phyloP scores from a whole-genome alignment of 2,329 filamentous ascomycete species.

The Ascochyta rabiei region DNA sequence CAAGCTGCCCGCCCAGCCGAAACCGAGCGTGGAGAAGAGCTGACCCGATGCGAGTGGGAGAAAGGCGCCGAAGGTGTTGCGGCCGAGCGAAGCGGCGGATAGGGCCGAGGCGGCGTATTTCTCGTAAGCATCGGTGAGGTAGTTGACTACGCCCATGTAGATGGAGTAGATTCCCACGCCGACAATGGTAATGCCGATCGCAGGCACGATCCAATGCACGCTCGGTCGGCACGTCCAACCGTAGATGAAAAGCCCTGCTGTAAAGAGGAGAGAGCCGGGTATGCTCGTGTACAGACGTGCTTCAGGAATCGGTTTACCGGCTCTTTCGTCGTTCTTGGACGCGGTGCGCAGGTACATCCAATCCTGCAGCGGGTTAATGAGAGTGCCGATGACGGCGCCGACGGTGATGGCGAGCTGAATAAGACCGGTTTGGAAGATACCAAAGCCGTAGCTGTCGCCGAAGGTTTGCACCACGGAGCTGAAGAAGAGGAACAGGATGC shows the following conservation, averaged over 20 bases:
- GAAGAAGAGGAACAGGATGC: conserved; percentile 53
- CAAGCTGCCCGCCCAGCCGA: conserved; percentile 52
- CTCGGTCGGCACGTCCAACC: conserved; percentile 40
- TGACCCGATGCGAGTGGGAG: conserved; percentile 52
- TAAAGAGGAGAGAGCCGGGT: conserved; percentile 49
- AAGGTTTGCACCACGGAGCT: conserved; percentile 51
- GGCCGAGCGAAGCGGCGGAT: conserved; percentile 53
- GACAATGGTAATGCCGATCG: conserved; percentile 32
- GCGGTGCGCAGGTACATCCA: conserved; percentile 39
- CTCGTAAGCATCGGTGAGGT: conserved; percentile 56
- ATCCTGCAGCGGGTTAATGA: conserved; percentile 49
- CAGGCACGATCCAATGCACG: conserved; percentile 42
- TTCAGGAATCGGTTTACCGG: conserved; percentile 52
- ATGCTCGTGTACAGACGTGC: conserved; percentile 52
- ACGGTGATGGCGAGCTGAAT: conserved; percentile 52
- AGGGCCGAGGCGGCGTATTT: conserved; percentile 56
- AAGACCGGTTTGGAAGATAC: conserved; percentile 42
- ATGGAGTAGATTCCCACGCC: conserved; percentile 45
- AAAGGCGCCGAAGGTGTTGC: conserved; percentile 55
- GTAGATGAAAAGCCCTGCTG: conserved; percentile 37
- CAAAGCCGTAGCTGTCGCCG: conserved; percentile 46
- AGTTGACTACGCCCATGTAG: conserved; percentile 57
- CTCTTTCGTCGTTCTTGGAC: conserved; percentile 44
- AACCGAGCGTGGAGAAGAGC: conserved; percentile 50
- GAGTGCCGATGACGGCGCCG: conserved; percentile 50